Conservation (phyloP, 2,329 filamentous ascomycete species). For the Colletotrichum lindemuthianum region DNA sequence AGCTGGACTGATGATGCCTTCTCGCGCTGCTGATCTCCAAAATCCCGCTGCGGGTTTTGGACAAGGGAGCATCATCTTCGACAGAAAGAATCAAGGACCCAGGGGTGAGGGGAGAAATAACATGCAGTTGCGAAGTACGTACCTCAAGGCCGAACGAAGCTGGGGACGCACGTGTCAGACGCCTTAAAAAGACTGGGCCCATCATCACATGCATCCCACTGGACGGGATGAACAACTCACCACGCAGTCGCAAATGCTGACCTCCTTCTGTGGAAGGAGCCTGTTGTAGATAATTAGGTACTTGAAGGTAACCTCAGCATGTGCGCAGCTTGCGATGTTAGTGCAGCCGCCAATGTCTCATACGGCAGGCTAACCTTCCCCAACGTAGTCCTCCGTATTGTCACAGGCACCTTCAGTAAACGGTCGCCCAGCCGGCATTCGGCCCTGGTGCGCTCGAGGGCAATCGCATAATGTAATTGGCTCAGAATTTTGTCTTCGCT, state of each 20-base stretch:
- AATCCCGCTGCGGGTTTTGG: no score
- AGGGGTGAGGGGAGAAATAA: constrained; percentile 18
- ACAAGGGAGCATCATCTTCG: not conserved
- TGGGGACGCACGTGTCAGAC: constrained; percentile 37
- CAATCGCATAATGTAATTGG: constrained; percentile 15
- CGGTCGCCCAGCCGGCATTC: constrained; percentile 33
- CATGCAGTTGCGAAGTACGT: no score
- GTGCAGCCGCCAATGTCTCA: not conserved
- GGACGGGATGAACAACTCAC: constrained; percentile 32
- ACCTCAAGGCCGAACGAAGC: not conserved
- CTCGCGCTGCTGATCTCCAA: no score
- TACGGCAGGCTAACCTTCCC: not conserved
- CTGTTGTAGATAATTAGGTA: no score
- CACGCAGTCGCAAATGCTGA: constrained; percentile 7
- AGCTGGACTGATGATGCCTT: no score
- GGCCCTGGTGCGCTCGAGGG: constrained; percentile 30
- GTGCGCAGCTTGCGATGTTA: constrained; percentile 14
- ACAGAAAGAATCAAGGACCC: not conserved
- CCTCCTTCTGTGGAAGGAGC: no score
- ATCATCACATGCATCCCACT: constrained; percentile 35
- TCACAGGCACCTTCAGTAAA: not conserved
- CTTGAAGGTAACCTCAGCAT: not conserved
- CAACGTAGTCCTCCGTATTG: no score
- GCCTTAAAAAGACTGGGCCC: constrained; percentile 5
- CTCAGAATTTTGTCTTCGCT: not conserved